Evolutionary conservation across 140 eudicot species (phyloP).

Genomic region (Flaveria floridana): DNA sequence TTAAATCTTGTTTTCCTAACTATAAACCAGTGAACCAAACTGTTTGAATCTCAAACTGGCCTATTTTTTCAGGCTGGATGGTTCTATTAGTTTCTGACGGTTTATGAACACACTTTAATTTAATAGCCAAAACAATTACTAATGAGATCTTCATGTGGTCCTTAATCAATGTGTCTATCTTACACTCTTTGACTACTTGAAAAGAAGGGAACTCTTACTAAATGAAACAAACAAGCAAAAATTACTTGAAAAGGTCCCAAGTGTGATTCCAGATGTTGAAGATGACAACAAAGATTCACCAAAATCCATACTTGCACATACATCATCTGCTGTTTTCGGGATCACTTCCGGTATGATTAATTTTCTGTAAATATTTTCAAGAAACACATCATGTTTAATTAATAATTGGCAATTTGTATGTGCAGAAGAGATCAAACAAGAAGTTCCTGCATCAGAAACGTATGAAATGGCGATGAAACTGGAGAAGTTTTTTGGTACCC

Average conservation of each 20-base stretch:
- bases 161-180: constrained; percentile 40
- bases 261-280: constrained; percentile 51
- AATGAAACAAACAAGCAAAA: constrained; percentile 43
- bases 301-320: constrained; percentile 34
- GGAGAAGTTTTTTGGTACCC: constrained; percentile 24
- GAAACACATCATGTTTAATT: neutral
- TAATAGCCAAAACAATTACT: neutral
- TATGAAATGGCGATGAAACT: constrained; percentile 36
- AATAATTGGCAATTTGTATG: constrained; percentile 14
- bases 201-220: constrained; percentile 46
- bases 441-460: constrained; percentile 34
- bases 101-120: neutral
- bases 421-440: constrained; percentile 32
- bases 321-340: constrained; percentile 29
- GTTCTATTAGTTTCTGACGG: neutral
- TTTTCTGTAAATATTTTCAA: neutral
- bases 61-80: neutral
- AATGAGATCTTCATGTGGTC: constrained; percentile 28
- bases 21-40: neutral
- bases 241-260: constrained; percentile 52
- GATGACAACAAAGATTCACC: constrained; percentile 45
- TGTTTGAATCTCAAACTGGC: neutral
- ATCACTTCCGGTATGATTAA: constrained; percentile 35
- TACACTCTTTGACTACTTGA: constrained; percentile 47
- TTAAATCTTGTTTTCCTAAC: too few species aligned